Evolutionary conservation across 306 rosid genomes (phyloP).

Genomic region (Prunus armeniaca): DNA sequence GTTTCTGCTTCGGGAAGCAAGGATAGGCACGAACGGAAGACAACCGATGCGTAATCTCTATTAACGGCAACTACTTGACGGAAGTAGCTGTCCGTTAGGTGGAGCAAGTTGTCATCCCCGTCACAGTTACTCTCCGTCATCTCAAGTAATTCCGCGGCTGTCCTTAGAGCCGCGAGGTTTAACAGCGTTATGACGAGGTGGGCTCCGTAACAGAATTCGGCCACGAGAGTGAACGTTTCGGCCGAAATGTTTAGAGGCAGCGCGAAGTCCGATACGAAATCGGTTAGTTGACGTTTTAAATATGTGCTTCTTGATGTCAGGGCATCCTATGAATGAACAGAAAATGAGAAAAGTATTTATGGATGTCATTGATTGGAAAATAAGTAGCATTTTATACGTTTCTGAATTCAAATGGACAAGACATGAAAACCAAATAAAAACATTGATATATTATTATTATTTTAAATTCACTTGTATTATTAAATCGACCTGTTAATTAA

Average conservation of each 20-base stretch:
- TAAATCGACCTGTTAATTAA: no score
- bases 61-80: conserved; percentile 42
- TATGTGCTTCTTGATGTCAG: conserved; percentile 56
- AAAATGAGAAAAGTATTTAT: background rate
- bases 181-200: conserved; percentile 47
- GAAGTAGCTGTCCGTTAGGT: conserved; percentile 52
- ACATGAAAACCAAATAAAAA: no score
- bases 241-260: conserved; percentile 74
- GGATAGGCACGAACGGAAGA: conserved; percentile 64
- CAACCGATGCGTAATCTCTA: conserved; percentile 44
- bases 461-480: no score
- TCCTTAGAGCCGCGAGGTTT: conserved; percentile 66
- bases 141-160: conserved; percentile 71
- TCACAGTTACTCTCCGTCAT: conserved; percentile 45
- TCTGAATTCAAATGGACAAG: background rate
- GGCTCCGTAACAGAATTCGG: conserved; percentile 71
- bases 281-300: conserved; percentile 59
- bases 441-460: no score
- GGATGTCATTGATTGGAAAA: background rate
- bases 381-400: background rate
- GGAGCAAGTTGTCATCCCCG: conserved; percentile 40
- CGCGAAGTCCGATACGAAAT: conserved; percentile 37
- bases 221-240: conserved; percentile 52
- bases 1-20: conserved; percentile 92
- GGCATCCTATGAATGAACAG: conserved; percentile 47